Base-by-base conservation (phyloP, 1,284 basidiomycete genomes). In the Grifola frondosa region DNA sequence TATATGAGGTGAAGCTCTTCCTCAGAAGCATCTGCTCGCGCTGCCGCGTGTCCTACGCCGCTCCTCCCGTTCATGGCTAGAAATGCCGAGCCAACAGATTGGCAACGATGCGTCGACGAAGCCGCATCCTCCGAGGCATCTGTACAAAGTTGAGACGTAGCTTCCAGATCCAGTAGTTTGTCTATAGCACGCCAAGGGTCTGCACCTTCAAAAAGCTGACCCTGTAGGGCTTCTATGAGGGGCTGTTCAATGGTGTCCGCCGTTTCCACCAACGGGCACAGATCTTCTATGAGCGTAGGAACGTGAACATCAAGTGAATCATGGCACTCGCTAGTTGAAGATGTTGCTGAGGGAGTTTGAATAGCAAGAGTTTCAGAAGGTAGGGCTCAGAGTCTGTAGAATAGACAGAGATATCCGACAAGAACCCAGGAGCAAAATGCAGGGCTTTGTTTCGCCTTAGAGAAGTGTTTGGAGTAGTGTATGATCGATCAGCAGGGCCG, bases 161-260 rank as follows among this genome's bases (percentile, higher is more conserved):
- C 15, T 11, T 37, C 31, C 4, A 61, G 32, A 10, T 44, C 55
- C 5, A 63, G 47, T 7, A 57, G 24, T 1, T 29, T 24, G 36
- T 53, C 51, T 15, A 62, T 41, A n/a, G 39, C 47, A 9, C 8
- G 23, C 58, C 59, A 61, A 10, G 57, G 57, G 38, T 62, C 54
- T 9, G 56, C 49, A 13, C 40, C 51, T 26, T 58, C 58, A 37
- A 62, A 61, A 1, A 62, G 46, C 10, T 49, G 41, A 10, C 58
- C 62, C 2, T 49, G n/a, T 12, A 62, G 25, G 12, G 50, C 33
- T 13, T 58, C 59, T 1, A 37, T 22, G 4, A 63, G 49, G 12
- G 22, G 44, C 19, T 44, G 22, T 16, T 32, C 15, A 13, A 20
- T 25, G 4, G 25, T 23, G 3, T 17, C 29, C 10, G 3, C 16